These are phyloP conservation scores for Acidomyces sp. DNA, from an alignment of 495 filamentous ascomycete genomes.

Conservation along the genomic window DNA sequence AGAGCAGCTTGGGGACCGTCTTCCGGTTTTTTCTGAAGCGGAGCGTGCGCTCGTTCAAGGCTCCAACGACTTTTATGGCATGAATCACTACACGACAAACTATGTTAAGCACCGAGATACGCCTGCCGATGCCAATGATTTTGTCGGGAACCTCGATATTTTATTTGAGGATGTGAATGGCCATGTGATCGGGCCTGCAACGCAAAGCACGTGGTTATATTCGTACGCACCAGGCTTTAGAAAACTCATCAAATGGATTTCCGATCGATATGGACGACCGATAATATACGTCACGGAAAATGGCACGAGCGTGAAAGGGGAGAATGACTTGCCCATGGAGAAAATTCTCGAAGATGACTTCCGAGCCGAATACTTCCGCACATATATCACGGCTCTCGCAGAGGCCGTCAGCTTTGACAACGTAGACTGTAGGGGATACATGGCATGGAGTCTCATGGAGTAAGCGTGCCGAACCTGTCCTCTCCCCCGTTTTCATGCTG, in stretches of 20 bases:
- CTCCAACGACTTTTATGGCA: slow-evolving; percentile 26
- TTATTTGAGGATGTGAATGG: slow-evolving; percentile 47
- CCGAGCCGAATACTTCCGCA: slow-evolving; percentile 28
- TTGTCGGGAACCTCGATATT: slow-evolving; percentile 56
- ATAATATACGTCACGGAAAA: slow-evolving; percentile 76
- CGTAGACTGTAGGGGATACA: slow-evolving; percentile 57
- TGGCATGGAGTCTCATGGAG: slow-evolving; percentile 75
- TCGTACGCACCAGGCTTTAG: slow-evolving; percentile 45
- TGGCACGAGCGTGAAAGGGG: slow-evolving; percentile 62
- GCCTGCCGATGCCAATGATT: slow-evolving; percentile 47
- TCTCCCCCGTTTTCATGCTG: not conserved
- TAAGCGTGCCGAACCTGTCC: slow-evolving; percentile 19
- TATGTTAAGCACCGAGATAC: slow-evolving; percentile 45
- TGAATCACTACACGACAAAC: slow-evolving; percentile 24
- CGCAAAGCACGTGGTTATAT: slow-evolving; percentile 20
- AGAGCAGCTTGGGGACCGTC: slow-evolving; percentile 20
- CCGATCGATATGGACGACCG: slow-evolving; percentile 57
- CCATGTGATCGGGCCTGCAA: slow-evolving; percentile 23
- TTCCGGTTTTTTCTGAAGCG: slow-evolving; percentile 23
- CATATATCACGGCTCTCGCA: slow-evolving; percentile 59
- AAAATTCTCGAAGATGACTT: slow-evolving; percentile 28
- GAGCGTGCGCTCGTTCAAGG: slow-evolving; percentile 23
- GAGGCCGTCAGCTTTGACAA: slow-evolving; percentile 53
- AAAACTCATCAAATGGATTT: slow-evolving; percentile 65
- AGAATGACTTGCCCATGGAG: slow-evolving; percentile 58